Evolutionary conservation across 208 protist species (phyloP).

Genomic region (Leishmania lainsoni): DNA sequence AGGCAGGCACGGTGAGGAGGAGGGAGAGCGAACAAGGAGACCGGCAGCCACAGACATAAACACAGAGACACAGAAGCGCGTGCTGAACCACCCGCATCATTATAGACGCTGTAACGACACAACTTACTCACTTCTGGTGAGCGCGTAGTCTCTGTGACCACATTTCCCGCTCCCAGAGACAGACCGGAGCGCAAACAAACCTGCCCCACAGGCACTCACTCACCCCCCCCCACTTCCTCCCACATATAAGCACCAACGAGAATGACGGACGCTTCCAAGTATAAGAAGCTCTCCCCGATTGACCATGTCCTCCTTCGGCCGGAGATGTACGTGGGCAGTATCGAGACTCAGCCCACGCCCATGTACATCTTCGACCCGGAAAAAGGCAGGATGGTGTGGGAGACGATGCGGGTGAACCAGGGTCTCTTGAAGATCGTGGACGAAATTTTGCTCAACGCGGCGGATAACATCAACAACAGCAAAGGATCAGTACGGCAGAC

Average conservation of each 20-base stretch:
- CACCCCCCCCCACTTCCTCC: not conserved
- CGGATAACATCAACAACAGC: conserved; percentile 95
- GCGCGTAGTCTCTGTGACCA: not conserved
- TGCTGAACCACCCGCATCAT: not conserved
- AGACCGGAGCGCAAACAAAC: not conserved
- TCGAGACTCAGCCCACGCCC: conserved; percentile 74
- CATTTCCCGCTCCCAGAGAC: too few species aligned
- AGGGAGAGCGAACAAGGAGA: not conserved
- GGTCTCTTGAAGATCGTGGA: conserved; percentile 98
- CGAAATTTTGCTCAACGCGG: conserved; percentile 98
- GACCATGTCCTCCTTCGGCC: conserved; percentile 97
- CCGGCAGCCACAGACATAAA: not conserved
- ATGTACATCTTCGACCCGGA: conserved; percentile 92
- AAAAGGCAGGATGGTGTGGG: conserved; percentile 85
- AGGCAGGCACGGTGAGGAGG: not conserved
- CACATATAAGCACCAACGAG: not conserved
- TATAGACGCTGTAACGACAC: not conserved
- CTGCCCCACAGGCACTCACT: not conserved
- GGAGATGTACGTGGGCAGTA: conserved; percentile 98
- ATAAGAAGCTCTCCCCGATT: conserved; percentile 92
- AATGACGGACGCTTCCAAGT: conserved; percentile 87
- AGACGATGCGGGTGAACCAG: conserved; percentile 94
- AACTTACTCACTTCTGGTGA: not conserved
- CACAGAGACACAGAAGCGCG: not conserved
- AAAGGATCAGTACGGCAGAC: conserved; percentile 62